A percentile compares a stretch with the other conserved stretches of the same genome.
These are phyloP conservation scores for Acer yangbiense DNA, from an alignment of 345 rosid species.

Conservation along the genomic window DNA sequence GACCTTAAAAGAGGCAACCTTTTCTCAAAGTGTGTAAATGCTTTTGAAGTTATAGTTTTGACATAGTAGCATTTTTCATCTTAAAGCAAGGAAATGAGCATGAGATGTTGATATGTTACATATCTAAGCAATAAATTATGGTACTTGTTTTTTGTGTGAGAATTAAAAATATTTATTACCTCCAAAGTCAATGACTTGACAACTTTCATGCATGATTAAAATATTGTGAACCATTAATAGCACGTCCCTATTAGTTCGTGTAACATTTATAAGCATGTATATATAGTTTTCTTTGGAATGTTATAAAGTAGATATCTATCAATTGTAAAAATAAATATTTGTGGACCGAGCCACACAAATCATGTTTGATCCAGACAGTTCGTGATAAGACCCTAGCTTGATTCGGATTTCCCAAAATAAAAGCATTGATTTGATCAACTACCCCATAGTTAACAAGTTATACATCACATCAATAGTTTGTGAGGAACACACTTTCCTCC, in stretches of 20 bases:
- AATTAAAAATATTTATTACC: neutral
- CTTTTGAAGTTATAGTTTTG: neutral
- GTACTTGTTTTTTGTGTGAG: neutral
- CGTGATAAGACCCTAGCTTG: too few relatives aligned
- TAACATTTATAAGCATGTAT: too few relatives aligned
- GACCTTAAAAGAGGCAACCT: neutral
- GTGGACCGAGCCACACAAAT: too few relatives aligned
- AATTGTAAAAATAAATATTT: too few relatives aligned
- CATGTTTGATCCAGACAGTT: too few relatives aligned
- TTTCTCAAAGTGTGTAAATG: neutral
- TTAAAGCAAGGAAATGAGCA: neutral
- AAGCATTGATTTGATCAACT: neutral
- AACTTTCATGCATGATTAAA: neutral
- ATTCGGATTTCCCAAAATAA: neutral
- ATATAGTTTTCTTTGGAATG: too few relatives aligned
- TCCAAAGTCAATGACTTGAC: neutral
- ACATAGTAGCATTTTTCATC: neutral
- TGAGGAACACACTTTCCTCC: neutral
- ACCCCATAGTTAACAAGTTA: neutral
- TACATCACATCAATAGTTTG: neutral
- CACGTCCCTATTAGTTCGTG: too few relatives aligned
- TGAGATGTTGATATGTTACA: neutral
- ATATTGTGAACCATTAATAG: too few relatives aligned
- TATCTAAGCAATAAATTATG: neutral
- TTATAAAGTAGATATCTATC: too few relatives aligned